A percentile compares a stretch with the other conserved stretches of the same genome.
Conservation (phyloP, 192 early-diverging fungal species). For the Gonapodya prolifera region DNA sequence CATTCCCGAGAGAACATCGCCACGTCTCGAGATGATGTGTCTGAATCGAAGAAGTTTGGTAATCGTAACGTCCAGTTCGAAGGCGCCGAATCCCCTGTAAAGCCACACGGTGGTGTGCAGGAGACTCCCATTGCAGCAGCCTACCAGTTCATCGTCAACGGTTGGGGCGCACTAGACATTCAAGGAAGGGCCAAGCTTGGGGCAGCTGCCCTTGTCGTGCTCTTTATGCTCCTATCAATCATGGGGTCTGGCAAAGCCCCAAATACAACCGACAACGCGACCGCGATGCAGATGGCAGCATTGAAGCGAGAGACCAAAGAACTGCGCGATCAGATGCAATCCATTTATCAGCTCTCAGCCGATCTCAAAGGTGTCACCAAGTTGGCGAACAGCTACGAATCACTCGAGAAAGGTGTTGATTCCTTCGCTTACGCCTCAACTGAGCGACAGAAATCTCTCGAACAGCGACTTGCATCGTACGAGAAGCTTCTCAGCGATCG, state of each 20-base stretch:
- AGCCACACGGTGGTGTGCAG: no score
- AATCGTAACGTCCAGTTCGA: no score
- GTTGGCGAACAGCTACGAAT: neutral
- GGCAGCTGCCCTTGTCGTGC: neutral
- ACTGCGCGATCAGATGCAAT: neutral
- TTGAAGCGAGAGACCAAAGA: neutral
- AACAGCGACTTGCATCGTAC: neutral
- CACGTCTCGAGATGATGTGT: neutral
- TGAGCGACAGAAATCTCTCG: neutral
- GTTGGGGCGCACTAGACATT: neutral
- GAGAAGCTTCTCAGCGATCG: neutral
- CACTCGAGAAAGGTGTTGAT: neutral
- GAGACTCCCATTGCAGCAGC: no score
- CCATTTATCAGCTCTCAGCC: neutral
- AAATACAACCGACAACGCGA: neutral
- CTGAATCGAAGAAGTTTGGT: no score
- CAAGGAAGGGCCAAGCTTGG: neutral
- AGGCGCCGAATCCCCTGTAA: no score
- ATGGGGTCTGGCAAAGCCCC: neutral
- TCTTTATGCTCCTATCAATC: neutral
- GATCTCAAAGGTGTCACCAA: neutral
- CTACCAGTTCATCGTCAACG: neutral
- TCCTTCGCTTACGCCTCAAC: neutral
- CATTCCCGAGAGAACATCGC: neutral
- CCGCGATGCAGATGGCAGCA: neutral